A percentile compares a stretch with the other conserved stretches of the same genome.
Conservation (phyloP, 2,329 filamentous ascomycete species). For the Penicillium polonicum region DNA sequence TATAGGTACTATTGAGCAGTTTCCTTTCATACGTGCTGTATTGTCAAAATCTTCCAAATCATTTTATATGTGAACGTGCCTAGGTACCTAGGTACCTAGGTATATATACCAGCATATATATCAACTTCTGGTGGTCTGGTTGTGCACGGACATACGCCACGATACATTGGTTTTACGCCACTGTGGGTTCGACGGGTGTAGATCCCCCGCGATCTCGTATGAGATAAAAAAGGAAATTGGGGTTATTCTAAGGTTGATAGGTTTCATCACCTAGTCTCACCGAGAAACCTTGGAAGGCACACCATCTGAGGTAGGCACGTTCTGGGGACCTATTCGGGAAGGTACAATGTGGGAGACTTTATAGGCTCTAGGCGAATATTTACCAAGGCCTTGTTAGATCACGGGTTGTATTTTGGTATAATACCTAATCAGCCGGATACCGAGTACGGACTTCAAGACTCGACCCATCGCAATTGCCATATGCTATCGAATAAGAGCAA, state of each 20-base stretch:
- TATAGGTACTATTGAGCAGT: too few species aligned
- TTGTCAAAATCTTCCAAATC: too few species aligned
- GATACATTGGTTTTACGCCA: neutral
- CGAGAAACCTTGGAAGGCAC: neutral
- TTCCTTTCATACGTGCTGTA: too few species aligned
- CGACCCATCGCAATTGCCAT: neutral
- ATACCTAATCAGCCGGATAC: neutral
- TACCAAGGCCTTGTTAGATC: neutral
- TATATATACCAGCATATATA: neutral
- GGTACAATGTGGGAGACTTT: neutral
- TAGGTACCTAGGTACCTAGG: too few species aligned
- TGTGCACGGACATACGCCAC: neutral
- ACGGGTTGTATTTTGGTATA: neutral
- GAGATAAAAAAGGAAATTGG: neutral
- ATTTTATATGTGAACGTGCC: too few species aligned
- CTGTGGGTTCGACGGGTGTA: constrained; percentile 1
- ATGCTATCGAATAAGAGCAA: neutral
- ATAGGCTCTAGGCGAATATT: neutral
- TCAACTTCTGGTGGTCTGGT: too few species aligned
- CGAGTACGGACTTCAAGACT: neutral
- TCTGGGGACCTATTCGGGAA: neutral
- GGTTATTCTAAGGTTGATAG: neutral
- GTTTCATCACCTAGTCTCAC: neutral
- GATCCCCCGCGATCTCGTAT: neutral
- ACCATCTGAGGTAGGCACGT: neutral